Conservation (phyloP, 1,284 basidiomycete genomes). For the Hemileia vastatrix region DNA sequence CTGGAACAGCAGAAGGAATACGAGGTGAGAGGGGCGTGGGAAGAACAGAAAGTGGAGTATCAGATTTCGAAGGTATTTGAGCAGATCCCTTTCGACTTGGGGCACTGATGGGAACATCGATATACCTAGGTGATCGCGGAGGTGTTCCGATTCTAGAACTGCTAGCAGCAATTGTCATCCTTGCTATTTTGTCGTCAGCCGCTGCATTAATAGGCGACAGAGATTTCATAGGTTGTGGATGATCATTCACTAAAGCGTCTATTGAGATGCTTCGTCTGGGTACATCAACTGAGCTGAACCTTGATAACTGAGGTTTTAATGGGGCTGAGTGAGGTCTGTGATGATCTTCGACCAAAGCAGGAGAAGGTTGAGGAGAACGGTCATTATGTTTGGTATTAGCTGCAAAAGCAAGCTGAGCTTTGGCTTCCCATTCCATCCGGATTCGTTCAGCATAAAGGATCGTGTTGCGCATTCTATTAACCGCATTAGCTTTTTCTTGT, state of each 20-base stretch:
- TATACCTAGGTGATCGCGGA: constrained; percentile 12
- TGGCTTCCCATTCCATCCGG: constrained; percentile 91
- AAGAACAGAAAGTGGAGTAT: constrained; percentile 38
- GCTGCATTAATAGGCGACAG: constrained; percentile 7
- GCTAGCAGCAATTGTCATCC: background rate
- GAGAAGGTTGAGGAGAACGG: background rate
- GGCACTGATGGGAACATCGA: background rate
- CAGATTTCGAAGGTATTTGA: background rate
- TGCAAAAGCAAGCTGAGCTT: constrained; percentile 59
- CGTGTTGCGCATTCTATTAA: constrained; percentile 93
- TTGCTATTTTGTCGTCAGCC: background rate
- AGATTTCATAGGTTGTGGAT: background rate
- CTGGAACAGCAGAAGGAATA: constrained; percentile 64
- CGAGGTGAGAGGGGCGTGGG: constrained; percentile 70
- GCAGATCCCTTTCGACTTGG: constrained; percentile 1
- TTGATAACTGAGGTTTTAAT: background rate
- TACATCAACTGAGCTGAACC: background rate
- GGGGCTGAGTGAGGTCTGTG: background rate
- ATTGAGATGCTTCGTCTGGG: no score
- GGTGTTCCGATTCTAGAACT: constrained; percentile 12
- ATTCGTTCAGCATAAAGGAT: constrained; percentile 96
- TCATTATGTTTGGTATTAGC: constrained; percentile 33
- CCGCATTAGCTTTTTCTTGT: constrained; percentile 84
- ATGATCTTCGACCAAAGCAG: background rate
- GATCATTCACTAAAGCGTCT: no score